Percentiles rank a stretch among this genome's conserved stretches.
Conservation (phyloP, 2,329 filamentous ascomycete genomes). For the Niveomyces coronatus region DNA sequence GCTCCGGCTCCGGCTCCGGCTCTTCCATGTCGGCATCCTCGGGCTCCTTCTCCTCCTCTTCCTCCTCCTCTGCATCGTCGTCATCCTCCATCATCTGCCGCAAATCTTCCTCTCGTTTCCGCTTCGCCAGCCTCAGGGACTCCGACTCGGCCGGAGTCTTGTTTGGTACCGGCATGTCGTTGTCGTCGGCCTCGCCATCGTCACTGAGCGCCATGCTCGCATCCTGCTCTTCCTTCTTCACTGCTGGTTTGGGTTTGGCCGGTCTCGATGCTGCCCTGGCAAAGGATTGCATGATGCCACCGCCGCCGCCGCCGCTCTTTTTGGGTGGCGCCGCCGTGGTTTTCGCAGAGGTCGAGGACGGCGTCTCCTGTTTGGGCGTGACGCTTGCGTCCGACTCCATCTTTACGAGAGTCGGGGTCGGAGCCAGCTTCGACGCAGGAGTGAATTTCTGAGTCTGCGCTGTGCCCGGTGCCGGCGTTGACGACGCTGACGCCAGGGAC, state of each 20-base stretch:
- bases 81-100: conserved; percentile 42
- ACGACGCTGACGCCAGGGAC: conserved; percentile 15
- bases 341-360: conserved; percentile 19
- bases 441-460: conserved; percentile 21
- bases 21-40: conserved; percentile 28
- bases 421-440: conserved; percentile 13
- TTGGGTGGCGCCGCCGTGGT: conserved; percentile 38
- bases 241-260: conserved; percentile 37
- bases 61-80: conserved; percentile 37
- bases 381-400: neutral
- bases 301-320: conserved; percentile 46
- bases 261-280: conserved; percentile 45
- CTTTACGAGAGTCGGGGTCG: conserved; percentile 3
- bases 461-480: conserved; percentile 14
- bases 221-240: conserved; percentile 22
- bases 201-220: conserved; percentile 24
- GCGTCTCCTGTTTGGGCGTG: conserved; percentile 16
- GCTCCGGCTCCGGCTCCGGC: conserved; percentile 27
- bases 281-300: conserved; percentile 68
- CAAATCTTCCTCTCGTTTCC: conserved; percentile 29
- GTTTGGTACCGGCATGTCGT: conserved; percentile 21
- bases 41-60: conserved; percentile 44
- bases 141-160: conserved; percentile 16
- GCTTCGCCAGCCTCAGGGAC: conserved; percentile 19
- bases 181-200: conserved; percentile 30